Conservation (phyloP, 2,329 filamentous ascomycete species). For the Coniochaeta sp. region DNA sequence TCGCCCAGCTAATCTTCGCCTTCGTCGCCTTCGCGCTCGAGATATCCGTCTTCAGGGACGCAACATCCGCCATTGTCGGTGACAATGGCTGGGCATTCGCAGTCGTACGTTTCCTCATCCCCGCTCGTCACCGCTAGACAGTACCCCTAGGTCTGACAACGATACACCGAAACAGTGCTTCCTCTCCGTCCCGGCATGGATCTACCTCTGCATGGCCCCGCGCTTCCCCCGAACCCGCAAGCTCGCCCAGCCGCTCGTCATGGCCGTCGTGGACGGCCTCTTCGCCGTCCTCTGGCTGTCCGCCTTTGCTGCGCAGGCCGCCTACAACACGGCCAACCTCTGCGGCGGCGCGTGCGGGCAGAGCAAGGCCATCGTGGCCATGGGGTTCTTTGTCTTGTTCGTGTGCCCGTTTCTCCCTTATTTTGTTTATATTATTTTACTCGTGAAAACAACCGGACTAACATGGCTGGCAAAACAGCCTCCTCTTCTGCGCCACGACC, state of each 20-base stretch:
- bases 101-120: conserved; percentile 44
- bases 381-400: conserved; percentile 58
- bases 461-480: no score
- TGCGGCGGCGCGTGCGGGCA: conserved; percentile 51
- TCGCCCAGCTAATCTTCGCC: conserved; percentile 44
- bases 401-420: conserved; percentile 16
- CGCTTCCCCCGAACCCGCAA: conserved; percentile 55
- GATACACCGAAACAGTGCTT: conserved; percentile 52
- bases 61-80: conserved; percentile 42
- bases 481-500: conserved; percentile 47
- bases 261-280: conserved; percentile 50
- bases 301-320: conserved; percentile 58
- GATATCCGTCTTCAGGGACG: conserved; percentile 49
- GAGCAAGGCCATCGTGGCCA: conserved; percentile 55
- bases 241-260: conserved; percentile 54
- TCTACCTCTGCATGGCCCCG: conserved; percentile 59
- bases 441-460: no score
- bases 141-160: neutral
- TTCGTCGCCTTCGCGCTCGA: conserved; percentile 52
- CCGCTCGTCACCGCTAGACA: neutral
- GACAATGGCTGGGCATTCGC: conserved; percentile 58
- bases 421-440: no score
- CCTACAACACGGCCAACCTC: conserved; percentile 49
- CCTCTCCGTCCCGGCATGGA: conserved; percentile 54
- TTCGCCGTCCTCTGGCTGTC: conserved; percentile 59